Base-by-base conservation (phyloP, 768 basidiomycete species). In the button mushroom (Agaricus bisporus) region DNA sequence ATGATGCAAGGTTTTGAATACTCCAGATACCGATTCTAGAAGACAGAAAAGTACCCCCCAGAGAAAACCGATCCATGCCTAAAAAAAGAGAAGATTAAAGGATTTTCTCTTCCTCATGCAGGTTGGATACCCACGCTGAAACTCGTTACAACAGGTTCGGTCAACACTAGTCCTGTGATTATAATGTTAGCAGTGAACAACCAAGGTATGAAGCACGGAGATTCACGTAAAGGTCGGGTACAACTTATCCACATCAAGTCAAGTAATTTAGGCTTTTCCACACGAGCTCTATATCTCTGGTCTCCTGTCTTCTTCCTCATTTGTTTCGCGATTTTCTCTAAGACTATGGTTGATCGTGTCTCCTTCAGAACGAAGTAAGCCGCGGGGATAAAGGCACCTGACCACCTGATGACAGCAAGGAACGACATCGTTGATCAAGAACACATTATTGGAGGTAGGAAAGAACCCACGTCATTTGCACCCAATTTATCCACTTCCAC, bases 11-110 rank as follows among this genome's bases (percentile, higher is more conserved):
- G 64, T 68, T 15, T 64, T 59, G 66, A 89, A 86, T 36, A 82
- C 77, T 9, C 22, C 39, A 20, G 44, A 28, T 7, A 61, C 70
- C 29, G 60, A 84, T 82, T 80, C 79, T 28, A 88, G 72, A 62
- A 90, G 68, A 50, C 80, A 82, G 60, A 80, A 92, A 18, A 85
- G 64, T 5, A 89, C 78, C 0, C 89, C 89, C 88, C 89, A 92
- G 0, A 79, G 76, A 55, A 91, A 82, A 48, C 83, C 82, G 28
- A 83, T 68, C 85, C 84, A 86, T n/a, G 86, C 61, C 83, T 88
- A 64, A 15, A 28, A 51, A 6, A 12, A 32, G 14, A 15, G 10
- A 54, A 22, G 54, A 32, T 35, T 37, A 5, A 39, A 35, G 22
- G 14, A n/a, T 14, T 32, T 7, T 35, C 3, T 49, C 48, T 50